Conservation (phyloP, 257 asterid species). For the Penstemon eatonii region DNA sequence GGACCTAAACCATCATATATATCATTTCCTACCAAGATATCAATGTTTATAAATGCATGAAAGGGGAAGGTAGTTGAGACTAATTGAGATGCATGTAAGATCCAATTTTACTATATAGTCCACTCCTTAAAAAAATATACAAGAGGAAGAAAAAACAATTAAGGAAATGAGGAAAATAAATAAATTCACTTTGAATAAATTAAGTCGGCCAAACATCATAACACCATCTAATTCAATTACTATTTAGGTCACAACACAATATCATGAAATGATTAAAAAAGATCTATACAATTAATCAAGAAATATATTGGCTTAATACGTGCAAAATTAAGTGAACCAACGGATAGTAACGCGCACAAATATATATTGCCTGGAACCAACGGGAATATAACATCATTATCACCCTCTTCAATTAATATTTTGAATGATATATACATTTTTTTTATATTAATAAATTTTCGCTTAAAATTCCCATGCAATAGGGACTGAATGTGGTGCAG, state of each 20-base stretch:
- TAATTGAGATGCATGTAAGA: neutral
- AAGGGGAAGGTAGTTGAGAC: conserved; percentile 24
- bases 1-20: conserved; percentile 25
- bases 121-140: too few species aligned
- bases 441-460: neutral
- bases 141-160: too few species aligned
- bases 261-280: neutral
- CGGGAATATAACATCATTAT: neutral
- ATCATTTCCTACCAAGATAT: conserved; percentile 11
- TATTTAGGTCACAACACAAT: too few species aligned
- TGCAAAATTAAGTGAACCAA: too few species aligned
- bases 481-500: conserved; percentile 46
- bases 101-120: neutral
- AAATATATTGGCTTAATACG: too few species aligned
- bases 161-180: neutral
- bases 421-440: too few species aligned
- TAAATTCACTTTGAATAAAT: neutral
- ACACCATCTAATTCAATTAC: neutral
- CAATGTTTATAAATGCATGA: conserved; percentile 32
- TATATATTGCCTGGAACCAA: too few species aligned
- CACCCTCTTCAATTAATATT: neutral
- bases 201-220: neutral
- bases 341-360: too few species aligned
- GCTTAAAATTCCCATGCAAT: conserved; percentile 30
- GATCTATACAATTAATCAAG: too few species aligned